Base-by-base conservation (phyloP, 202 grass and related monocot species). In the Panicum hallii region DNA sequence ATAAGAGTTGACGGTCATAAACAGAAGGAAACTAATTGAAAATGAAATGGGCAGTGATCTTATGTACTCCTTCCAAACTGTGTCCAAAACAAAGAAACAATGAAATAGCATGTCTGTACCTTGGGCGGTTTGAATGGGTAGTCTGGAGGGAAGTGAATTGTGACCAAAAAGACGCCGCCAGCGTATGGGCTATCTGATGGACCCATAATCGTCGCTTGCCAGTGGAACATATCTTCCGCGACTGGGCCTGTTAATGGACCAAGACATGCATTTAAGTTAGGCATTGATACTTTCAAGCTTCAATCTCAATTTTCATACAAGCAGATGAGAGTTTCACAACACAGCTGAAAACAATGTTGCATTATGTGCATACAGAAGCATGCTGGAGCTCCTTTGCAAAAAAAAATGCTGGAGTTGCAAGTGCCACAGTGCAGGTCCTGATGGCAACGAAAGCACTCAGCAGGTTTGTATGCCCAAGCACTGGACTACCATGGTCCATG, bases 111-210 rank as follows among this genome's bases (percentile, higher is more conserved):
- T 6, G 8, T 48, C 0, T 56, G 82, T 86, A 94, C 92, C 90
- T 94, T 94, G 3, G 92, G 92, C 63, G 92, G 92, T 79, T 94
- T 94, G 79, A 94, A 94, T 16, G 92, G 92, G 75, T 94, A 94
- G 58, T 94, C 92, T 0, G 92, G 92, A 41, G 92, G 92, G 7
- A 94, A 94, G 84, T 94, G 92, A 69, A 94, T 94, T 13, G 92
- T 83, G 65, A 94, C 87, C 63, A 94, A 87, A 77, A 94, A 94
- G 55, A 94, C 92, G 0, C 92, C 92, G 19, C 92, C 92, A 11
- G 90, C 60, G 34, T 94, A 94, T n/a, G 90, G 92, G 77, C 92
- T 94, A 63, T 94, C 92, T 43, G 92, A 20, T 86, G 92, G 92
- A 67, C 92, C 92, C 92, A 92, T 94, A 7, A 94, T 92, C 1